Base-by-base conservation (phyloP, 106 monocot species). In the Dioscorea zingiberensis region DNA sequence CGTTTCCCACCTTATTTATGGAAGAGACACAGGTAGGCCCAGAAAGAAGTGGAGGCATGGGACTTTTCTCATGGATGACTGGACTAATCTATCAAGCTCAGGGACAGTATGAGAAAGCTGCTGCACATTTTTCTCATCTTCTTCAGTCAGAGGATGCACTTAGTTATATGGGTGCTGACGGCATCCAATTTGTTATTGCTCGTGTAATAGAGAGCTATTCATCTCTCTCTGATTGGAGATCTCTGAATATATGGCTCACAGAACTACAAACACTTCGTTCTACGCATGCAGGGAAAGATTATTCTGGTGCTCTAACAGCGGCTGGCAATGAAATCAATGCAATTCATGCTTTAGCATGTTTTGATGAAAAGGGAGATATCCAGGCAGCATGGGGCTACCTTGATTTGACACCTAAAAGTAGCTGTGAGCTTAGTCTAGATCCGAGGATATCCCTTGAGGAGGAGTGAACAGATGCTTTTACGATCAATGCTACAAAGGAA, bases 71-170 rank as follows among this genome's bases (percentile, higher is more conserved):
- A 63, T 98, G 98, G 93, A 89, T 98, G 47, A 76, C 72, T n/a
- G 98, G 98, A 66, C 82, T 98, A 66, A 84, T 84, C n/a, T 83
- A 84, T 76, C 88, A 98, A 74, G 74, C 92, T 66, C 71, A 76
- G 66, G 98, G 98, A 10, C 89, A 89, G 63, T 89, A 89, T 76
- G 98, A 98, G 77, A 98, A 86, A 84, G 98, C 98, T 76, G 93
- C 98, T 71, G 98, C 98, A 29, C 75, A 93, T 67, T 98, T 87
- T 82, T 93, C 93, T 57, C 89, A 89, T 69, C 66, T 93, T 30
- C 93, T 98, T 51, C 89, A 93, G 61, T 89, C 86, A 49, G 92
- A 98, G 49, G 82, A 82, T 26, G 76, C 69, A 62, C 84, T 98
- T 16, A 64, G 56, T 74, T 86, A 81, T 23, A 64, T 93, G 73